Evolutionary conservation across 1,139 yeast genomes (phyloP), one percentile per base, ranked within the genome.

Genomic region (Yamadazyma diddensiae): DNA sequence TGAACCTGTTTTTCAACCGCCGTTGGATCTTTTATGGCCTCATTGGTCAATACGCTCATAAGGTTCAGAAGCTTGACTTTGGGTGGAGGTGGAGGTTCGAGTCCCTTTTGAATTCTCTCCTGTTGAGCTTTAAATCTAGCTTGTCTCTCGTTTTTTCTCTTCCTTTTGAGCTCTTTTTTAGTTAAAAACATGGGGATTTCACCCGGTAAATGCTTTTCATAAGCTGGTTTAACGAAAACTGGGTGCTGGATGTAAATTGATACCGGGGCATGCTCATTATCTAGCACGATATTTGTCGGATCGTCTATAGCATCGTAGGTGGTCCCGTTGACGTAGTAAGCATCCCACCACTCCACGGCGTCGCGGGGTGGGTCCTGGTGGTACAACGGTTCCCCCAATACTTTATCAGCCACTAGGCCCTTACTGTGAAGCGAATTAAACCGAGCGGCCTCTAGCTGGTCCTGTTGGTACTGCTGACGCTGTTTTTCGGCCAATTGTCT

Each of bases 21-120:
- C 0, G 98, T 92, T 0, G 98, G 98, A 50, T 92, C 95, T 40
- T 73, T 70, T 29, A 88, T 82, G n/a, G 94, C 86, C 40, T 85
- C 94, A 49, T 86, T 81, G 3, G 96, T 85, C 30, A 82, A 65
- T 0, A 87, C 95, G 45, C 75, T 82, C 88, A 86, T 84, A 53
- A 90, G 69, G 52, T 90, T 92, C 28, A 82, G 76, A 33, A 87
- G 62, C 47, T 82, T 86, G 19, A 90, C 86, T 55, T 90, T 92
- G 2, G 97, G 95, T 5, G 83, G 82, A 0, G 96, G 97, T 2
- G 95, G 84, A 0, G 95, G 83, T 31, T 82, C 88, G 15, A 90
- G 60, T 0, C 98, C 98, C 5, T 86, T 62, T 40, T 79, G 73
- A 18, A 90, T 81, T 30, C 85, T 65, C 46, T 87, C 94, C 50